Base-by-base conservation (phyloP, 192 early-diverging fungal genomes). In the Dissophora ornata region DNA sequence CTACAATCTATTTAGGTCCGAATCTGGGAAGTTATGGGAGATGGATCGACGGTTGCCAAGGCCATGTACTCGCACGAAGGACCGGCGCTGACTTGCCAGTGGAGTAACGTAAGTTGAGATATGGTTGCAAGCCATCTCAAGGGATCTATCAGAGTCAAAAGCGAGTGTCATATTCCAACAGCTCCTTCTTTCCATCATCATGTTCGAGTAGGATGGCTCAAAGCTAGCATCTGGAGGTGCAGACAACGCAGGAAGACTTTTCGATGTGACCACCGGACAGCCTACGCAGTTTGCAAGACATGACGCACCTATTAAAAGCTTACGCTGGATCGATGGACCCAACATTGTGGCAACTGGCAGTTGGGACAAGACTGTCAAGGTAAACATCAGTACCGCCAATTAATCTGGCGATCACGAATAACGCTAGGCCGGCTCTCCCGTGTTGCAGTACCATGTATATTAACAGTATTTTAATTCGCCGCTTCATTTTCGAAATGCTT, bases 331-430 rank as follows among this genome's bases (percentile, higher is more conserved):
- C 13, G 93, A 98, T 71, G 81, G 71, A 12, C 77, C 75, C 67
- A 83, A 89, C 30, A 88, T 96, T 57, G 55, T 96, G 22, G 93
- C 91, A 8, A 98, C 97, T 10, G 97, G 93, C 22, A 91, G 93
- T 46, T 99, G 96, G 96, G 97, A 99, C 82, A 98, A 98, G 79
- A 94, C 91, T 16, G 63, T 97, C 56, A 94, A 95, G 54, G 73
- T 77, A 60, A 40, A 13, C 36, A 38, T 38, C 36, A n/a, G n/a
- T n/a, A n/a, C n/a, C n/a, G n/a, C n/a, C n/a, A n/a, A n/a, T n/a
- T n/a, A n/a, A n/a, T n/a, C n/a, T n/a, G n/a, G n/a, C n/a, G n/a
- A n/a, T n/a, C n/a, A n/a, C n/a, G n/a, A n/a, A n/a, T n/a, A n/a
- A n/a, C n/a, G n/a, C n/a, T n/a, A n/a, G n/a, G n/a, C n/a, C n/a